Base-by-base conservation (phyloP, 768 basidiomycete genomes). In the Mycena albidolilacea region DNA sequence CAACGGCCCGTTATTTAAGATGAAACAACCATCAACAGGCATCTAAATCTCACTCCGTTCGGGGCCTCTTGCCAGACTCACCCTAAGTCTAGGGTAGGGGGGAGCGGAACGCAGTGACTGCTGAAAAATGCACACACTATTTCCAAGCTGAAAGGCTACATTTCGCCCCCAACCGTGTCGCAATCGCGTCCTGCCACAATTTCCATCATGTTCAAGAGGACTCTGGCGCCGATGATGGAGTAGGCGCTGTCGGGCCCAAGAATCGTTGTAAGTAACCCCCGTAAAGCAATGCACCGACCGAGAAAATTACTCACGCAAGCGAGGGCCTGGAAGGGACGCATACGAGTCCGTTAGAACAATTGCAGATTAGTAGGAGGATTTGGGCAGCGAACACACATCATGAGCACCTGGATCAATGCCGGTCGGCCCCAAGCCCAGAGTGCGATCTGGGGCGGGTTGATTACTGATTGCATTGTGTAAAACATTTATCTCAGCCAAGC, bases 371-470 rank as follows among this genome's bases (percentile, higher is more conserved):
- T 15, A 63, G 44, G 41, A 35, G 6, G 23, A 44, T 43, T 48
- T 48, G 46, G 46, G n/a, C 46, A 14, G 9, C 46, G 17, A 7
- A 57, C 43, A 1, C 23, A 66, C 65, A 66, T 17, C 65, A 66
- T 66, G 23, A 66, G 65, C 23, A 66, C 54, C 54, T 66, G 54
- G 11, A 57, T 57, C 21, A 66, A 52, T 9, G 39, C 35, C 15
- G 65, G 65, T n/a, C 65, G 65, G 19, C 65, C 65, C 65, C 65
- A 57, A n/a, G 38, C 65, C n/a, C n/a, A 66, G n/a, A 66, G 65
- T 21, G 52, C 65, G 17, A 66, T 66, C 55, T 66, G 65, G 7
- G 65, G 65, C 11, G 65, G 65, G 21, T 23, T 37, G 10, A 57
- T 23, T 35, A 66, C 65, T 66, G 65, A 17, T n/a, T 15, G 55